Base-by-base conservation (phyloP, 83 land plant genomes). In the Thuja plicata region DNA sequence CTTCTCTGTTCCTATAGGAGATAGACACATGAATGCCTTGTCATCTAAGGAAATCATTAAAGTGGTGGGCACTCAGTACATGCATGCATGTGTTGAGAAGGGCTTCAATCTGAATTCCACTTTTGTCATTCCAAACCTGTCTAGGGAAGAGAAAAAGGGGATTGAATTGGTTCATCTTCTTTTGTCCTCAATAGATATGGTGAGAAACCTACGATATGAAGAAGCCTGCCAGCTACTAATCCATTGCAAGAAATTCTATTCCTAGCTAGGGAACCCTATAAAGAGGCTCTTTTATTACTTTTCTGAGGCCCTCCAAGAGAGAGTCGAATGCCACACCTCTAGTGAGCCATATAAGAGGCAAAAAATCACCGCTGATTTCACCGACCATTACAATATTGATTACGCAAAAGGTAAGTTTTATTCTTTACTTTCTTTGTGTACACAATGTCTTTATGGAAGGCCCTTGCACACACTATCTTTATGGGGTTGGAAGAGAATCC, bases 401-500 rank as follows among this genome's bases (percentile, higher is more conserved):
- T 73, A 4, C 10, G 3, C 1, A 3, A 30, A n/a, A 5, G 34
- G 12, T 34, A 12, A 32, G 34, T 73, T 30, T 0, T 73, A 73
- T 32, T 34, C 11, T 6, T 1, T 73, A 34, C 0, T 73, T 16
- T 0, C 55, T 52, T 10, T 52, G 16, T 52, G 16, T 52, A 10
- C 0, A 11, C 1, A 5, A 5, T 3, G 4, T 8, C 48, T 0
- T 45, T 5, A 88, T 32, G 92, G 90, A 52, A 91, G 89, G 0
- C 92, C 90, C 1, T n/a, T 91, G 38, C 87, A 54, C 55, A 88
- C 88, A 7, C 73, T 91, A 54, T 84, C 90, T 5, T 85, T 81
- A 60, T 89, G 92, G 92, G 84, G 17, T 57, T 57, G 66, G 2
- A 19, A 57, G 66, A 0, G 66, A 57, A 57, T 3, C 17, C 21